Percentiles rank a stretch among this genome's conserved stretches.
Evolutionary conservation across 192 early-diverging fungal species (phyloP).

Genomic region (Umbelopsis vinacea): DNA sequence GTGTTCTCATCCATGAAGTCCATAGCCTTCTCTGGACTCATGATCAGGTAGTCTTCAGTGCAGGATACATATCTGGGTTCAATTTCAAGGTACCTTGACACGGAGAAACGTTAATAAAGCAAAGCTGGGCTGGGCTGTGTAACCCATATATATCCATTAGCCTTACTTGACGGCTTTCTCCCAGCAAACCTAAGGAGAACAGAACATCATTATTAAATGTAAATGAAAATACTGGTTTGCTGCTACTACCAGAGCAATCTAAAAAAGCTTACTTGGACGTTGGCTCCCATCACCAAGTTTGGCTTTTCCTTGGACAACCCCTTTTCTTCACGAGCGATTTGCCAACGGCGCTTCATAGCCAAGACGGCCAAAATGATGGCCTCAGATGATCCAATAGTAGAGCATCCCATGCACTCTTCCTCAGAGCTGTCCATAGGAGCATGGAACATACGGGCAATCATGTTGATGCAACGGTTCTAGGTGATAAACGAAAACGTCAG

Average conservation of each 20-base stretch:
- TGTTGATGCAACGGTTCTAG: slow-evolving; percentile 48
- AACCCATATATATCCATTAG: neutral
- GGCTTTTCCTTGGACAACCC: slow-evolving; percentile 73
- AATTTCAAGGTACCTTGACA: slow-evolving; percentile 37
- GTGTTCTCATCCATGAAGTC: slow-evolving; percentile 84
- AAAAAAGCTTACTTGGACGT: slow-evolving; percentile 59
- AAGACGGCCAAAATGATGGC: slow-evolving; percentile 78
- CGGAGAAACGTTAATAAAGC: slow-evolving; percentile 13
- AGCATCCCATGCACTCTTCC: slow-evolving; percentile 62
- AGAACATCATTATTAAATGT: neutral
- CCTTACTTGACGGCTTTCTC: slow-evolving; percentile 17
- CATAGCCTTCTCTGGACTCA: slow-evolving; percentile 67
- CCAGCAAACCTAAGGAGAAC: slow-evolving; percentile 1
- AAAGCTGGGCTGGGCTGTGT: neutral
- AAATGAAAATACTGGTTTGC: neutral
- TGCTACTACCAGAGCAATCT: neutral
- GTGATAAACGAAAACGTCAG: slow-evolving; percentile 2
- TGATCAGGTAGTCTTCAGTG: slow-evolving; percentile 49
- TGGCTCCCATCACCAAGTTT: slow-evolving; percentile 78
- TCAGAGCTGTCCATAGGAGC: slow-evolving; percentile 38
- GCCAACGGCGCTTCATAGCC: slow-evolving; percentile 83
- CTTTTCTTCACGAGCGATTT: slow-evolving; percentile 54
- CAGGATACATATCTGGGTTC: slow-evolving; percentile 40
- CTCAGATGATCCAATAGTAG: slow-evolving; percentile 81
- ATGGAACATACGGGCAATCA: slow-evolving; percentile 47